A percentile compares a stretch with the other conserved stretches of the same genome.
phyloP scores from a whole-genome alignment of 192 early-diverging fungal species.

The Funneliformis mosseae region DNA sequence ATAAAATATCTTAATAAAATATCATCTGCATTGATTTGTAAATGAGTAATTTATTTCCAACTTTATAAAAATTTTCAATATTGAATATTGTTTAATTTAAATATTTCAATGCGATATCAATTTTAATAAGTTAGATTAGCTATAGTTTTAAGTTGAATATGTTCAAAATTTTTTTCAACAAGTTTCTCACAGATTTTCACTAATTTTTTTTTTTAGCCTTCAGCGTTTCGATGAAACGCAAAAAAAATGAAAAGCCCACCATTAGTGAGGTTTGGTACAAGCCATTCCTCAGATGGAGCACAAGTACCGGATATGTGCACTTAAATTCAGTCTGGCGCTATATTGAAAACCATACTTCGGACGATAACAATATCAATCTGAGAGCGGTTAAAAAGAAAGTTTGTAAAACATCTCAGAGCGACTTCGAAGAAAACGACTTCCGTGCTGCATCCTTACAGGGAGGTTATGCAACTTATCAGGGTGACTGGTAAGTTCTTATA shows the following conservation, averaged over 20 bases:
- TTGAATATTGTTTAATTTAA: too few relatives aligned
- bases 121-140: too few relatives aligned
- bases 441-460: neutral
- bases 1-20: too few relatives aligned
- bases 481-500: neutral
- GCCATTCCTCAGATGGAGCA: neutral
- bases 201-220: too few relatives aligned
- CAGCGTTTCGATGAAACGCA: neutral
- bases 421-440: neutral
- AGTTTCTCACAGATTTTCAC: too few relatives aligned
- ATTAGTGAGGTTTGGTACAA: neutral
- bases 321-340: neutral
- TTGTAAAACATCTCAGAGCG: neutral
- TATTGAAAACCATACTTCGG: neutral
- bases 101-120: too few relatives aligned
- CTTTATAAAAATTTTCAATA: too few relatives aligned
- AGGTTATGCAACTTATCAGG: neutral
- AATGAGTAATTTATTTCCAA: too few relatives aligned
- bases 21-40: too few relatives aligned
- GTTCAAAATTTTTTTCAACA: too few relatives aligned
- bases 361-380: neutral
- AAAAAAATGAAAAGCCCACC: neutral
- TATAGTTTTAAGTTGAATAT: too few relatives aligned
- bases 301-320: neutral
- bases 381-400: neutral